Base-by-base conservation (phyloP, 169 alveolate species). In the Eimeria mitis region DNA sequence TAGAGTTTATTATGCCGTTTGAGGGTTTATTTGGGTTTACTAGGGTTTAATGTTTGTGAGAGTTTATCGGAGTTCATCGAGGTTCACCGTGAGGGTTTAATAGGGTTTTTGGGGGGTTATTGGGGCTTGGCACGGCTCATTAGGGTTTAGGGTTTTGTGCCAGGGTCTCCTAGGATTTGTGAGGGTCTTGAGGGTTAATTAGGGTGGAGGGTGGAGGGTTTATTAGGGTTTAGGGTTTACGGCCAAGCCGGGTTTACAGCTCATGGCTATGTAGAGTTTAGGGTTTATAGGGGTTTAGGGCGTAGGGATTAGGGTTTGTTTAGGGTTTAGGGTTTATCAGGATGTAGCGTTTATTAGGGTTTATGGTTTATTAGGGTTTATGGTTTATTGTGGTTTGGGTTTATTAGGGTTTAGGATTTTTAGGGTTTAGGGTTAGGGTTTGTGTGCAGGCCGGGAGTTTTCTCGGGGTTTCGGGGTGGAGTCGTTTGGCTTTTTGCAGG, bases 401-500 rank as follows among this genome's bases (percentile, higher is more conserved):
- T n/a, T n/a, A n/a, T n/a, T n/a, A n/a, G n/a, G n/a, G n/a, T n/a
- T n/a, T n/a, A n/a, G n/a, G n/a, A n/a, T n/a, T n/a, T 70, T 70
- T 70, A 70, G 49, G 79, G 75, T 65, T 65, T 65, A 70, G 47
- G 79, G 47, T 70, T 71, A 23, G 89, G 54, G 54, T 25, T 76
- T 47, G 70, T 37, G 37, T 40, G 23, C 85, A 88, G 94, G 94
- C 54, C 70, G 76, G 44, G 94, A 88, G 19, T 88, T 44, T 54
- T 88, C 81, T 19, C 94, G 94, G 47, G 70, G 94, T 34, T 88
- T 88, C n/a, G 44, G 73, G 9, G 94, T 88, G 54, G 73, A 88
- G 85, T 49, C 40, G 70, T 88, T 88, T 44, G 94, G 94, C 23
- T 88, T 68, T 68, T 47, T 59, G 65, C 44, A 31, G 52, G 94